phyloP scores from a whole-genome alignment of 2,329 filamentous ascomycete genomes.

The Diaporthe capsici region DNA sequence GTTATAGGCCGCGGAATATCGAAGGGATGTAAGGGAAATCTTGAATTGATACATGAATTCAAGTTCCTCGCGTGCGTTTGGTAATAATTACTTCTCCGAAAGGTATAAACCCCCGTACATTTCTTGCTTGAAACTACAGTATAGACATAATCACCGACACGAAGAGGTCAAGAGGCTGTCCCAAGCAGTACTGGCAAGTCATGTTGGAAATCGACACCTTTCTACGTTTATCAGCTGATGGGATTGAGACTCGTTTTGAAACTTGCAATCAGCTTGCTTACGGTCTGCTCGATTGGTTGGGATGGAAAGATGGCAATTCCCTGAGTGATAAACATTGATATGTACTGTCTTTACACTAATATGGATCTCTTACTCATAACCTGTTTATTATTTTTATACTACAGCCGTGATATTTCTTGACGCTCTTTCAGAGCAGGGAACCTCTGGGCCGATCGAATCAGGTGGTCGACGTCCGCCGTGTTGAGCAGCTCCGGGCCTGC shows the following conservation, averaged over 20 bases:
- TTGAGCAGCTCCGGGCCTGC: slow-evolving; percentile 33
- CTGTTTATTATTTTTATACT: background rate
- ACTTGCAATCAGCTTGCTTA: background rate
- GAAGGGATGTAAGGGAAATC: background rate
- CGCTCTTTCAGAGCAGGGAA: background rate
- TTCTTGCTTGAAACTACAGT: background rate
- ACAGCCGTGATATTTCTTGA: background rate
- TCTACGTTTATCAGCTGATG: no score
- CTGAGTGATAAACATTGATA: background rate
- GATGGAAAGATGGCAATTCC: background rate
- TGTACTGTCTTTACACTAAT: background rate
- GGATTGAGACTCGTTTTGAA: no score
- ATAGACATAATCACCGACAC: background rate
- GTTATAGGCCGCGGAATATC: slow-evolving; percentile 5
- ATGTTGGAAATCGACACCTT: no score
- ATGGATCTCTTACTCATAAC: background rate
- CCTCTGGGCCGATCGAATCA: background rate
- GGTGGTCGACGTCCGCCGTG: slow-evolving; percentile 27
- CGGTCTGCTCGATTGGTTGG: background rate
- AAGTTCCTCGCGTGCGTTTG: no score
- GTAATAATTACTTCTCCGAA: no score
- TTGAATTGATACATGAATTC: background rate
- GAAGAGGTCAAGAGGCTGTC: background rate
- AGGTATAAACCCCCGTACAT: no score
- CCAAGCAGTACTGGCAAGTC: no score